Base-by-base conservation (phyloP, 768 basidiomycete species). In the Tremella mesenterica region DNA sequence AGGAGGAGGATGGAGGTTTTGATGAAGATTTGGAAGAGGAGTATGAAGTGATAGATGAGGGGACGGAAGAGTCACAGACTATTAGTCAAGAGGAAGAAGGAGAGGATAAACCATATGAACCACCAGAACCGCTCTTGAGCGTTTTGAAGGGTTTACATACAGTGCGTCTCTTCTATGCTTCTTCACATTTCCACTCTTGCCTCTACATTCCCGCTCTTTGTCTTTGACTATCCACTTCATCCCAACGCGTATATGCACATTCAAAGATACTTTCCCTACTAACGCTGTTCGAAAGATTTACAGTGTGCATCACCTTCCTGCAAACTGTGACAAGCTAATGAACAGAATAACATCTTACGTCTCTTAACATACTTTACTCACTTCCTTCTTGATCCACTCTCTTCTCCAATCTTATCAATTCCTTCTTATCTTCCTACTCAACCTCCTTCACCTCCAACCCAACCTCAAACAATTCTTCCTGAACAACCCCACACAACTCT, bases 71-170 rank as follows among this genome's bases (percentile, higher is more conserved):
- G 10, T 55, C 52, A 27, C 53, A 43, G 34, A 36, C 34, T 25
- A 41, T 30, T 29, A 46, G 57, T 13, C 39, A 51, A 2, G 28
- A 41, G 46, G 56, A 70, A 52, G 53, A 49, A 23, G 57, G 63
- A 52, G 30, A 23, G 26, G 41, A 56, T 33, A 48, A 5, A 14
- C 4, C 54, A 46, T 53, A 61, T 55, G 31, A 53, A 4, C 45
- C 56, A 7, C 33, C 45, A 44, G 64, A 72, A 48, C 68, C 68
- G n/a, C 50, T 59, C 26, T 50, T 64, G 30, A 48, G 50, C 18
- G 44, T 54, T 12, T 27, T 68, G 13, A 57, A 57, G 44, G 16
- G 45, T 5, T 46, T 62, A 26, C 50, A 51, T 20, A 55, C 66
- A 20, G 66, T 68, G 46, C 50, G 65, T 62, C 4, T 20, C 20